Base-by-base conservation (phyloP, 768 basidiomycete genomes). In the Russula griseocarnosa region DNA sequence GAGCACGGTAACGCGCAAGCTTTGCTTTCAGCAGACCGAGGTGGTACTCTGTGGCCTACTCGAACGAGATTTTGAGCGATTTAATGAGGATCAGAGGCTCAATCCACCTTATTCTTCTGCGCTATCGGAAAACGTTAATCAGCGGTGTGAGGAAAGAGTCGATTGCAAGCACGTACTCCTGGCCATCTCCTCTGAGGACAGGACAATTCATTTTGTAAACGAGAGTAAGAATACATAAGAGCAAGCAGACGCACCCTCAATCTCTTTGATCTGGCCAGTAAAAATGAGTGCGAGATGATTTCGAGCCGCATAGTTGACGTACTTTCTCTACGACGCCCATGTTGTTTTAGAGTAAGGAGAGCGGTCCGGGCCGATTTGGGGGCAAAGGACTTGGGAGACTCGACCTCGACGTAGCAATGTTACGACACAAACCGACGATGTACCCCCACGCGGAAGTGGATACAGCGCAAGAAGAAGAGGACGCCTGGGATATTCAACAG, bases 241-340 rank as follows among this genome's bases (percentile, higher is more conserved):
- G 38, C 20, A 30, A 44, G 56, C 38, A 56, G 46, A 67, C 89
- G 77, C 73, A 92, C 92, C 91, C 83, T 98, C 92, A 67, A 96
- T 96, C 75, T 91, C 93, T 75, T 94, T 95, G 70, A 97, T 96
- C 93, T 95, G 60, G 1, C 18, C 34, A 38, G 16, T 24, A 38
- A 42, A 53, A n/a, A 36, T 62, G 42, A 28, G 18, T 26, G 8
- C n/a, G 10, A 44, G 42, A 38, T 26, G 30, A 16, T 36, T 16
- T 40, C 0, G 11, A 32, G n/a, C 22, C 36, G 20, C 9, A 34
- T 22, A 22, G 7, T 46, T 26, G n/a, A 51, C 67, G 28, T 26
- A 80, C 92, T 86, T 98, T 98, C 77, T 98, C 95, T 70, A 94
- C 81, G 71, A 97, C 85, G 71, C 94, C 95, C 95, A 98, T 97